Percentiles rank a stretch among this genome's conserved stretches.
Evolutionary conservation across 345 rosid genomes (phyloP).

Genomic region (Camelina sativa): DNA sequence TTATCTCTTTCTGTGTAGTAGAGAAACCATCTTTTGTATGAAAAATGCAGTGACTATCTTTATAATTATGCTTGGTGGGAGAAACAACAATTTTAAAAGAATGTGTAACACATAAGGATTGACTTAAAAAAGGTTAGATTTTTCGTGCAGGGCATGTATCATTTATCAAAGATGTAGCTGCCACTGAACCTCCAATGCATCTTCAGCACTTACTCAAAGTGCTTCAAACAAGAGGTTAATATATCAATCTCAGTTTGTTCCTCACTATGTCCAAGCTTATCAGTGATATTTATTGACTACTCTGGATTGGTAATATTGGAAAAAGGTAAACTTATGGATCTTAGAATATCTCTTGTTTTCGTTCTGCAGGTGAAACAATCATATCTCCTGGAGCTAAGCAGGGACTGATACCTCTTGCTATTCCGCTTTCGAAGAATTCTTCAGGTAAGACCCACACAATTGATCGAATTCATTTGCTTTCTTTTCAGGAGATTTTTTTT

Average conservation of each 20-base stretch:
- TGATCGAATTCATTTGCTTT: slow-evolving; percentile 15
- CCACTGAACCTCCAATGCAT: slow-evolving; percentile 68
- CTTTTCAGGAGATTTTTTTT: slow-evolving; percentile 12
- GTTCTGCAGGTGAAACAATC: slow-evolving; percentile 65
- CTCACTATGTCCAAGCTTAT: background rate
- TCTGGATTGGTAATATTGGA: background rate
- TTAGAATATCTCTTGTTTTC: slow-evolving; percentile 1
- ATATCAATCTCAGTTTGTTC: background rate
- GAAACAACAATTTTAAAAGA: background rate
- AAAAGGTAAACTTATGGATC: background rate
- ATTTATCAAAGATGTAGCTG: slow-evolving; percentile 78
- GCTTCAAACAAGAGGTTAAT: slow-evolving; percentile 71
- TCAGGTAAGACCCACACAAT: slow-evolving; percentile 52
- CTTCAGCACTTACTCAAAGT: slow-evolving; percentile 71
- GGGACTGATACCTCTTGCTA: slow-evolving; percentile 74
- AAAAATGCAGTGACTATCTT: slow-evolving; percentile 2
- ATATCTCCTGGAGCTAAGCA: slow-evolving; percentile 75
- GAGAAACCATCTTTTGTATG: background rate
- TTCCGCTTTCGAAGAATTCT: slow-evolving; percentile 69
- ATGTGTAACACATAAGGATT: slow-evolving; percentile 17
- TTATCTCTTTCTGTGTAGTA: background rate
- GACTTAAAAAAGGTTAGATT: background rate
- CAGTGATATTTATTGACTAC: background rate
- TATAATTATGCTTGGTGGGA: slow-evolving; percentile 8
- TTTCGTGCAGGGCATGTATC: slow-evolving; percentile 62